These are phyloP conservation scores for Volvox carteri DNA, from an alignment of 163 green algal species.

Conservation along the genomic window DNA sequence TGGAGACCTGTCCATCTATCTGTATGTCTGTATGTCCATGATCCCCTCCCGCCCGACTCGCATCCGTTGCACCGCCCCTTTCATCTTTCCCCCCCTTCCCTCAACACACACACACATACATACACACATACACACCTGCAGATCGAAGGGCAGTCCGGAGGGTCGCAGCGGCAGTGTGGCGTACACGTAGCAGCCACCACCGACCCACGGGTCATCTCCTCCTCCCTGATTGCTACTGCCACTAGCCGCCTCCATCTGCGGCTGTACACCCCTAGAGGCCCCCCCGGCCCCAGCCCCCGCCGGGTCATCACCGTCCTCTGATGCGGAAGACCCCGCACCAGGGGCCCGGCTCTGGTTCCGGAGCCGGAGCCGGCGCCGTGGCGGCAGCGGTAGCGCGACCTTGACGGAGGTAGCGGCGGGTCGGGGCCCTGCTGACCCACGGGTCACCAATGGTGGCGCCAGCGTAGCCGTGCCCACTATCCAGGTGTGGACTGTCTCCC, in stretches of 20 bases:
- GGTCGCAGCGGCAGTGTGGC: slow-evolving; percentile 53
- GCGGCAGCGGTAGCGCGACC: slow-evolving; percentile 50
- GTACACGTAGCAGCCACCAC: slow-evolving; percentile 38
- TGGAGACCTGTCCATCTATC: no score
- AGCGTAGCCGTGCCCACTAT: slow-evolving; percentile 14
- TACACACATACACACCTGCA: slow-evolving; percentile 39
- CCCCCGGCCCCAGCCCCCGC: neutral
- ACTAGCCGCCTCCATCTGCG: neutral
- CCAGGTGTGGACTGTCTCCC: slow-evolving; percentile 32
- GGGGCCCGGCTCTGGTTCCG: no score
- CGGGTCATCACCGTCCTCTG: neutral
- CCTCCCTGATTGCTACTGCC: no score
- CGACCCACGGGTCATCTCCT: neutral
- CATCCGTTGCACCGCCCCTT: no score
- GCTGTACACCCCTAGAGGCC: neutral
- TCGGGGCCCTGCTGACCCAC: neutral
- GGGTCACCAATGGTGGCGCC: slow-evolving; percentile 23
- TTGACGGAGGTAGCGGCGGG: neutral
- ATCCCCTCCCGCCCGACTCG: no score
- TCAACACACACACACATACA: neutral
- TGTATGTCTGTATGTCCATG: no score
- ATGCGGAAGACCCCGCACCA: no score
- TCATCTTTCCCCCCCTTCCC: no score
- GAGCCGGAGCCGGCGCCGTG: neutral
- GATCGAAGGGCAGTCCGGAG: slow-evolving; percentile 52